Conservation (phyloP, 1,139 yeast genomes). For the Yamadazyma blattariae region DNA sequence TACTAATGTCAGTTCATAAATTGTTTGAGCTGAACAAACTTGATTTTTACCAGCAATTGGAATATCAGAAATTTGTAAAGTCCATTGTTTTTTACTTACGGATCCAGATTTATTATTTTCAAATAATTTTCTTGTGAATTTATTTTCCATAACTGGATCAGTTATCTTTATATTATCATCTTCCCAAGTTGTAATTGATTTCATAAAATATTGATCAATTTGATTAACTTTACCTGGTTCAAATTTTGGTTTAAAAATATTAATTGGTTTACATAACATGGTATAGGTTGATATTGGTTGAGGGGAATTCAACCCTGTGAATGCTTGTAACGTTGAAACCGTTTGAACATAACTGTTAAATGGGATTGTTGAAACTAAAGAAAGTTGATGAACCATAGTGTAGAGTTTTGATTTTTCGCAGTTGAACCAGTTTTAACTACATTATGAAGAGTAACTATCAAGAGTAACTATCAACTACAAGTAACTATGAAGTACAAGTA, state of each 20-base stretch:
- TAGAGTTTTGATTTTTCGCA: too few species aligned
- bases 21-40: conserved; percentile 60
- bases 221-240: conserved; percentile 52
- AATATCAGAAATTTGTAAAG: conserved; percentile 69
- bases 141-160: conserved; percentile 12
- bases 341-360: conserved; percentile 43
- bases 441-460: too few species aligned
- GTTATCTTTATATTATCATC: conserved; percentile 18
- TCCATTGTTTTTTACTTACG: conserved; percentile 51
- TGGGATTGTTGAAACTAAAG: conserved; percentile 40
- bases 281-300: conserved; percentile 43
- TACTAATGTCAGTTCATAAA: conserved; percentile 63
- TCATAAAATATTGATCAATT: conserved; percentile 47
- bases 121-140: conserved; percentile 10
- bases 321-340: conserved; percentile 42
- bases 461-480: too few species aligned
- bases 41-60: conserved; percentile 85
- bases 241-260: conserved; percentile 43
- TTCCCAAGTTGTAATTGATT: conserved; percentile 43
- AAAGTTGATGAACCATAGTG: conserved; percentile 43
- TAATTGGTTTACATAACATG: conserved; percentile 41
- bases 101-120: conserved; percentile 22
- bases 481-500: too few species aligned
- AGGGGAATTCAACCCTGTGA: conserved; percentile 40
- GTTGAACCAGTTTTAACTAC: too few species aligned